Evolutionary conservation across 129 eudicot species (phyloP).

Genomic region (Cynara cardunculus): DNA sequence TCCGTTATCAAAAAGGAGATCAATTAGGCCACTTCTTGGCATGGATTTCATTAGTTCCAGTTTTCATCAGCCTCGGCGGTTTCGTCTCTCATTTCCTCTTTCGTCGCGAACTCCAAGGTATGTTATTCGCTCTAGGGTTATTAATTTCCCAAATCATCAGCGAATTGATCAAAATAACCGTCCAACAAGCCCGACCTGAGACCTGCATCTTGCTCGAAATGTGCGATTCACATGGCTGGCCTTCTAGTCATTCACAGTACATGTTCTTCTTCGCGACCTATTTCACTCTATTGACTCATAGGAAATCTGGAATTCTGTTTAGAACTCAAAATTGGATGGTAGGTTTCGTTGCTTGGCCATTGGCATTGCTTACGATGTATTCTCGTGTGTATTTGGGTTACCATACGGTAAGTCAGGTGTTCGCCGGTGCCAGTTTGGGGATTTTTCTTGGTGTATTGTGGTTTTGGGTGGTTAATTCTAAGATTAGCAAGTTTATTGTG

Average conservation of each 20-base stretch:
- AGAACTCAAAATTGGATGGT: constrained; percentile 49
- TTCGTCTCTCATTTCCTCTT: constrained; percentile 76
- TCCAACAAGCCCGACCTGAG: constrained; percentile 70
- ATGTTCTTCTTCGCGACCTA: constrained; percentile 87
- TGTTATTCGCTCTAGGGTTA: constrained; percentile 76
- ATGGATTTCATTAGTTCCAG: constrained; percentile 80
- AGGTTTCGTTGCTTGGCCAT: constrained; percentile 48
- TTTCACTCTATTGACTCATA: constrained; percentile 48
- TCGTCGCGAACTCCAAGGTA: constrained; percentile 79
- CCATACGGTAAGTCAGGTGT: constrained; percentile 79
- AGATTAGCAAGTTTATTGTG: constrained; percentile 38
- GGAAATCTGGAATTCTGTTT: constrained; percentile 36
- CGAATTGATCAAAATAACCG: constrained; percentile 53
- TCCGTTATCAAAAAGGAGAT: constrained; percentile 73
- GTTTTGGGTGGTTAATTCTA: constrained; percentile 70
- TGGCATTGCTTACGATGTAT: constrained; percentile 64
- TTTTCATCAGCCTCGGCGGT: constrained; percentile 81
- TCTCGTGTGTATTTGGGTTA: constrained; percentile 94
- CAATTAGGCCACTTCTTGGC: constrained; percentile 68
- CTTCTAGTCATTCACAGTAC: constrained; percentile 83
- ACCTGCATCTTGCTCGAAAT: constrained; percentile 65
- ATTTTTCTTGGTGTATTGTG: constrained; percentile 48
- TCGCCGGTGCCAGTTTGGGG: constrained; percentile 76
- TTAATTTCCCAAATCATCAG: constrained; percentile 60
- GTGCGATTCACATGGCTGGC: constrained; percentile 98